A percentile compares a stretch with the other conserved stretches of the same genome.
These are phyloP conservation scores for Periconia sp. DNA, from an alignment of 2,329 filamentous ascomycete genomes.

Conservation along the genomic window DNA sequence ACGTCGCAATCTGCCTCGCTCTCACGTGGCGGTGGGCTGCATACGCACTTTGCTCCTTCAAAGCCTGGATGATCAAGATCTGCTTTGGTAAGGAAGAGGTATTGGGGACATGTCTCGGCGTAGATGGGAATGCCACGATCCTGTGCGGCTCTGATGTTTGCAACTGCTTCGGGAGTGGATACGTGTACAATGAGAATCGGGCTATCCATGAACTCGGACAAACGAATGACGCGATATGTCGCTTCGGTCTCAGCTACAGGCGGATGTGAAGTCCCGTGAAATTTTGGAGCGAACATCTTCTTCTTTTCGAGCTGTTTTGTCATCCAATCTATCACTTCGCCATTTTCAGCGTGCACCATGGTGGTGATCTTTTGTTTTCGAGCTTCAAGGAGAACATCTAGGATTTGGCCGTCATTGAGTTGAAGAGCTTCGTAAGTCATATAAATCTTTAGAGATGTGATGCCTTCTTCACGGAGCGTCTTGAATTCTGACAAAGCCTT, in stretches of 20 bases:
- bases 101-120: constrained; percentile 64
- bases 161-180: constrained; percentile 54
- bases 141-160: constrained; percentile 57
- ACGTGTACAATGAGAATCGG: constrained; percentile 63
- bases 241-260: constrained; percentile 60
- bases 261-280: constrained; percentile 58
- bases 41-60: constrained; percentile 63
- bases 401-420: constrained; percentile 46
- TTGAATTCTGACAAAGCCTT: constrained; percentile 44
- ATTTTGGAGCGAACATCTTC: constrained; percentile 57
- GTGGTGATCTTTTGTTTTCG: constrained; percentile 57
- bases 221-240: constrained; percentile 59
- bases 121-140: constrained; percentile 57
- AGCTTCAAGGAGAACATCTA: constrained; percentile 47
- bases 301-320: constrained; percentile 59
- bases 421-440: constrained; percentile 50
- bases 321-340: constrained; percentile 61
- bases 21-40: constrained; percentile 59
- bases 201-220: constrained; percentile 58
- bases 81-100: constrained; percentile 60
- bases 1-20: constrained; percentile 55
- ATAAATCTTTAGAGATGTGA: constrained; percentile 52
- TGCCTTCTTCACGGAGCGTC: constrained; percentile 42
- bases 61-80: constrained; percentile 59
- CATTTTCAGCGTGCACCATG: constrained; percentile 63